Base-by-base conservation (phyloP, 192 early-diverging fungal genomes). In the Podochytrium sp. region DNA sequence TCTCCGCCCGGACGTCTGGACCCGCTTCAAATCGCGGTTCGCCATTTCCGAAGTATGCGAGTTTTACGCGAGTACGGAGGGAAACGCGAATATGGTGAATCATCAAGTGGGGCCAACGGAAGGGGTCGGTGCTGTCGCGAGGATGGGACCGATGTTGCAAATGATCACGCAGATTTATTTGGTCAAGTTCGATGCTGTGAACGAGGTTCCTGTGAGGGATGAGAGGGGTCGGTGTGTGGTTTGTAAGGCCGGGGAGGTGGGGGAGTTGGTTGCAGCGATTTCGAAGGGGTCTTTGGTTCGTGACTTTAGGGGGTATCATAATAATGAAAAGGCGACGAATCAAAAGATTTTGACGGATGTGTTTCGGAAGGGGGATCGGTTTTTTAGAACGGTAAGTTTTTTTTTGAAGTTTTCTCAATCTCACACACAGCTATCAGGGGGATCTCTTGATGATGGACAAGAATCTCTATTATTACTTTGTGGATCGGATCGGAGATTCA, bases 401-500 rank as follows among this genome's bases (percentile, higher is more conserved):
- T 69, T 91, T 3, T 79, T 81, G 35, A 57, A 66, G 12, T 78
- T 78, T 56, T 53, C 66, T 23, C 81, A 88, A 23, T 78, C 82
- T 2, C n/a, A n/a, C n/a, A n/a, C n/a, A n/a, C n/a, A 88, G 78
- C 73, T 82, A 77, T 67, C 86, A 85, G 47, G 90, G 91, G 3
- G 90, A 92, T 76, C 67, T 92, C 20, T 67, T 92, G 5, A 81
- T 80, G 33, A 58, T 66, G 16, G 81, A 80, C 57, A 56, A 66
- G 23, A 81, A 89, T n/a, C 79, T 81, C 5, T 88, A 80, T 73
- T 84, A 79, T 67, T 88, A 85, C 65, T 91, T 92, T 75, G 85
- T 84, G 6, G 90, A 91, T 50, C 87, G 91, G 30, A 79, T 90
- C 25, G 90, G 90, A 18, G 90, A 92, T 43, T 89, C 90, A 1